phyloP scores from a whole-genome alignment of 2,329 filamentous ascomycete species.

The Cercospora zeae-maydis region DNA sequence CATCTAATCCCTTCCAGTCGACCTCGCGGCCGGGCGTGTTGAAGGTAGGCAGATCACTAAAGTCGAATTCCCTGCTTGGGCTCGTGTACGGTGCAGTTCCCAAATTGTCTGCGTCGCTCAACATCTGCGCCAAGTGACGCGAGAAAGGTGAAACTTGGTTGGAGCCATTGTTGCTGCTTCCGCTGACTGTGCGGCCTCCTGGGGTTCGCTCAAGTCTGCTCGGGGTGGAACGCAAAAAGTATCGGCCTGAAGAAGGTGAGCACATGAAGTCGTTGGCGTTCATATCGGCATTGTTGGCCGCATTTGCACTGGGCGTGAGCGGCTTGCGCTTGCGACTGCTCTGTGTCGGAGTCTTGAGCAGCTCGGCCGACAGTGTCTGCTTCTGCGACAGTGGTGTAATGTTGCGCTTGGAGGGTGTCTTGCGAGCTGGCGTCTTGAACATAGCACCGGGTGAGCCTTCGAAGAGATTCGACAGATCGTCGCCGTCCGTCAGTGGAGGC shows the following conservation, averaged over 20 bases:
- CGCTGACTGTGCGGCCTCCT: conserved; percentile 28
- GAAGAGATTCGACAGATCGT: conserved; percentile 60
- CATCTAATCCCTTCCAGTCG: conserved; percentile 31
- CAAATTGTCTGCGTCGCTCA: conserved; percentile 49
- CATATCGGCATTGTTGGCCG: conserved; percentile 26
- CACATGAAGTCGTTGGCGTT: conserved; percentile 37
- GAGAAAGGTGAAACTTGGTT: conserved; percentile 56
- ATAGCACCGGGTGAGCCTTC: conserved; percentile 56
- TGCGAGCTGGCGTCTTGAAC: conserved; percentile 51
- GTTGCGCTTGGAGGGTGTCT: conserved; percentile 53
- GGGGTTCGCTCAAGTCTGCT: conserved; percentile 38
- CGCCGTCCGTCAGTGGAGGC: conserved; percentile 47
- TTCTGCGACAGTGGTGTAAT: conserved; percentile 49
- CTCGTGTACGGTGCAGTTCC: conserved; percentile 29
- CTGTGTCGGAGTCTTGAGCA: conserved; percentile 47
- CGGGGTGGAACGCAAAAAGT: conserved; percentile 40
- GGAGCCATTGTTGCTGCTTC: conserved; percentile 14
- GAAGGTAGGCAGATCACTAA: conserved; percentile 35
- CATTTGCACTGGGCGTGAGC: conserved; percentile 31
- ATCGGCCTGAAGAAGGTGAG: conserved; percentile 35
- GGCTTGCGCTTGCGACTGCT: conserved; percentile 37
- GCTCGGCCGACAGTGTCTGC: conserved; percentile 35
- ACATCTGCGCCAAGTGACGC: conserved; percentile 60
- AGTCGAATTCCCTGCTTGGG: conserved; percentile 32
- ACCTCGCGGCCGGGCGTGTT: conserved; percentile 30